Conservation (phyloP, 352 stramenopile genomes). For the Phytophthora pisi region DNA sequence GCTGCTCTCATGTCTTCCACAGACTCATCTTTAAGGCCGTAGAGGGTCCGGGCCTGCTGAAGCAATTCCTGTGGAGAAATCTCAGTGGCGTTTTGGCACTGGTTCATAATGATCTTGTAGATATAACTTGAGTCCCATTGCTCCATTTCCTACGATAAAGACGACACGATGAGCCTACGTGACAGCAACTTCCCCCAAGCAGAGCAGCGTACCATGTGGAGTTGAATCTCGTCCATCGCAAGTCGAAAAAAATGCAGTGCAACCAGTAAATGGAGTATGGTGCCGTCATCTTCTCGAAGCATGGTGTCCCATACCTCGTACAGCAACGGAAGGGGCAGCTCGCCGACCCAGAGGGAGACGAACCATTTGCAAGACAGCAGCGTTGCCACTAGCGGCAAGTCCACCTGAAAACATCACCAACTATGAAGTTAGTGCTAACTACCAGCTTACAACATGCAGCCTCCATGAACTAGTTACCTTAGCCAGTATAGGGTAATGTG, state of each 20-base stretch:
- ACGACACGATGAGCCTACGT: background rate
- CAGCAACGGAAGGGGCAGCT: constrained; percentile 54
- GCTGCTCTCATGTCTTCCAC: constrained; percentile 65
- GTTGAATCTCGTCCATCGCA: constrained; percentile 44
- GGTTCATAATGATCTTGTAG: constrained; percentile 67
- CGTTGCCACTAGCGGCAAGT: constrained; percentile 63
- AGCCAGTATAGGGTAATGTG: constrained; percentile 52
- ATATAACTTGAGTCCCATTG: constrained; percentile 74
- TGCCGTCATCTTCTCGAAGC: constrained; percentile 52
- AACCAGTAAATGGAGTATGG: constrained; percentile 68
- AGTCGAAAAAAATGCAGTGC: constrained; percentile 61
- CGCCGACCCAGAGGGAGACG: constrained; percentile 70
- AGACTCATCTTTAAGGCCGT: constrained; percentile 62
- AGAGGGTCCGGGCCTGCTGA: constrained; percentile 45
- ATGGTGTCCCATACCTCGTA: constrained; percentile 68
- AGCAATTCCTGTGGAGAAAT: constrained; percentile 42
- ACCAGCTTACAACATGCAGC: background rate
- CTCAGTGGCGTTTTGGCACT: constrained; percentile 39
- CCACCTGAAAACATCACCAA: constrained; percentile 36
- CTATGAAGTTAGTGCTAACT: background rate
- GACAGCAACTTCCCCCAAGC: constrained; percentile 2
- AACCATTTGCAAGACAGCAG: constrained; percentile 83
- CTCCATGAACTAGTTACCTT: constrained; percentile 28
- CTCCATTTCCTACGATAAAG: constrained; percentile 42
- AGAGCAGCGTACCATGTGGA: constrained; percentile 40